These are phyloP conservation scores for Lactarius pseudohatsudake DNA, from an alignment of 768 basidiomycete species.

Conservation along the genomic window DNA sequence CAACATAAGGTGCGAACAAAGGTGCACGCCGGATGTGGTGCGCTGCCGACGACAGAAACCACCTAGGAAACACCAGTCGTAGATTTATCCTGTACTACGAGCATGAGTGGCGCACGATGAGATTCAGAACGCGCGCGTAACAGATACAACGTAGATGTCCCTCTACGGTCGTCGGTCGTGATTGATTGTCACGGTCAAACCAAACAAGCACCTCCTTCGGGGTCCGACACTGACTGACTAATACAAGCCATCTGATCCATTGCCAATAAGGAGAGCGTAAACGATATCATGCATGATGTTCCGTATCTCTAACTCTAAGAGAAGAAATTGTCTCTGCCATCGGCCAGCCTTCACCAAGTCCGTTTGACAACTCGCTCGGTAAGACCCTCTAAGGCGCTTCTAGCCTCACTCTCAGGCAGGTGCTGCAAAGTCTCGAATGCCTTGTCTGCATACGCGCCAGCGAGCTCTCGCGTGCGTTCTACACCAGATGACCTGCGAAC, in stretches of 20 bases:
- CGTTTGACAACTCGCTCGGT: conserved; percentile 66
- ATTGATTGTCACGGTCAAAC: conserved; percentile 14
- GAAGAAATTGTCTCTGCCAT: neutral
- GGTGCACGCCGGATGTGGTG: conserved; percentile 11
- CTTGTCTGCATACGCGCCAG: conserved; percentile 68
- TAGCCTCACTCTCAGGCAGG: conserved; percentile 82
- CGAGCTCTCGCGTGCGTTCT: conserved; percentile 75
- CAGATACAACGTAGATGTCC: conserved; percentile 17
- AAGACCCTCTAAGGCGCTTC: conserved; percentile 69
- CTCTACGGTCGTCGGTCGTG: conserved; percentile 10
- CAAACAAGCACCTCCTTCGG: neutral
- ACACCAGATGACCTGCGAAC: conserved; percentile 73
- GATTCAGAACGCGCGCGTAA: conserved; percentile 23
- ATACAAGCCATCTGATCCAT: neutral
- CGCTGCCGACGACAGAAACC: conserved; percentile 13
- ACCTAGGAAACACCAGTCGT: conserved; percentile 8
- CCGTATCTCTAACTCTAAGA: neutral
- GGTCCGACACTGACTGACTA: conserved; percentile 12
- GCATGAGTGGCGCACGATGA: conserved; percentile 20
- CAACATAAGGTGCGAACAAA: conserved; percentile 30
- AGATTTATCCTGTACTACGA: conserved; percentile 20
- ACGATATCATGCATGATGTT: neutral
- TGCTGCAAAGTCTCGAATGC: conserved; percentile 66
- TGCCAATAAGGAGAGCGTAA: neutral
- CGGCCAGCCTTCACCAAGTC: conserved; percentile 44